Evolutionary conservation across 129 eudicot genomes (phyloP).

Genomic region (Pulicaria dysenterica): DNA sequence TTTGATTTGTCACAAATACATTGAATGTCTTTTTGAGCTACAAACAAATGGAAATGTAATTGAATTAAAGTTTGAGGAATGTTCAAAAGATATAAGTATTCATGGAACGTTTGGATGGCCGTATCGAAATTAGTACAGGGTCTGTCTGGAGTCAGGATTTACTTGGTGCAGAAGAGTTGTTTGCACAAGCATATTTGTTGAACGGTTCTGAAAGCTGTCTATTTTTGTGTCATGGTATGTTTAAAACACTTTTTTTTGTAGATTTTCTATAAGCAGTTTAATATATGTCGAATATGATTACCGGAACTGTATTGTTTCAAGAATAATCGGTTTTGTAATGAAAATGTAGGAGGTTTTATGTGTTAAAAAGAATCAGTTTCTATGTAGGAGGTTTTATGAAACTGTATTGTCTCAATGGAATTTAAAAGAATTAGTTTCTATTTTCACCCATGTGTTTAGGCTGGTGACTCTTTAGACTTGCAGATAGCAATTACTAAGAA

Average conservation of each 20-base stretch:
- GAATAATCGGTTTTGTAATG: neutral
- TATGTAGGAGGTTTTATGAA: too few relatives aligned
- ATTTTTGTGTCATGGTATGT: conserved; percentile 81
- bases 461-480: too few relatives aligned
- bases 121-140: conserved; percentile 66
- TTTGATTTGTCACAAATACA: conserved; percentile 65
- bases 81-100: conserved; percentile 56
- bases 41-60: conserved; percentile 40
- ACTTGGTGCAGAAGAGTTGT: conserved; percentile 67
- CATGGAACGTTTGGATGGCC: conserved; percentile 77
- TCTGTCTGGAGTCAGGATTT: conserved; percentile 50
- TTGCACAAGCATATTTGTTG: conserved; percentile 69
- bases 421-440: too few relatives aligned
- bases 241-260: neutral
- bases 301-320: neutral
- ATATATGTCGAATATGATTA: neutral
- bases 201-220: conserved; percentile 66
- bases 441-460: too few relatives aligned
- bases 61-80: conserved; percentile 57
- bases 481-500: too few relatives aligned
- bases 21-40: conserved; percentile 52
- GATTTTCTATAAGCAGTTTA: too few relatives aligned
- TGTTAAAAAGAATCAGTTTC: too few relatives aligned
- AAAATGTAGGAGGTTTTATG: neutral
- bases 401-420: too few relatives aligned